A percentile compares a stretch with the other conserved stretches of the same genome.
Conservation (phyloP, 495 filamentous ascomycete species). For the Penicillium cosmopolitanum region DNA sequence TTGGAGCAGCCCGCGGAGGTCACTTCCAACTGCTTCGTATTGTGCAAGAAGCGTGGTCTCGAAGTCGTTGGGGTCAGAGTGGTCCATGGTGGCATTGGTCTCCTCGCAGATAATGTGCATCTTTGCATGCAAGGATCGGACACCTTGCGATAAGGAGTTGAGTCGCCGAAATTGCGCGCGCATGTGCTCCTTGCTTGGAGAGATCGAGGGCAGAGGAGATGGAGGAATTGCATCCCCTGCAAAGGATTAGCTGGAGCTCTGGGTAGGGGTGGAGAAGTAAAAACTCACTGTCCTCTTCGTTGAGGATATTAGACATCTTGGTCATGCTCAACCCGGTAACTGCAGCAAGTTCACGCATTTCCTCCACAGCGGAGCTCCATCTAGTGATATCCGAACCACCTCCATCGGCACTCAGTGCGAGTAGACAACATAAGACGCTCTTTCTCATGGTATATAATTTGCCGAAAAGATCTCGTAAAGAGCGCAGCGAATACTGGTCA, state of each 20-base stretch:
- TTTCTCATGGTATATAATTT: slow-evolving; percentile 80
- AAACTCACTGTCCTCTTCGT: slow-evolving; percentile 79
- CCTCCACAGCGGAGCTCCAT: slow-evolving; percentile 79
- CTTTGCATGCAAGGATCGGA: slow-evolving; percentile 91
- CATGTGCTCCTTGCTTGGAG: slow-evolving; percentile 76
- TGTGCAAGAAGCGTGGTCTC: slow-evolving; percentile 78
- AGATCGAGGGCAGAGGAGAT: slow-evolving; percentile 69
- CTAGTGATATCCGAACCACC: slow-evolving; percentile 75
- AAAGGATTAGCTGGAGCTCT: slow-evolving; percentile 28
- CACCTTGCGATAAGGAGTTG: slow-evolving; percentile 84
- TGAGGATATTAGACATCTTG: slow-evolving; percentile 70
- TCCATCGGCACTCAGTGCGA: slow-evolving; percentile 87
- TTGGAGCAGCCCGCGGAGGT: slow-evolving; percentile 79
- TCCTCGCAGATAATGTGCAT: slow-evolving; percentile 92
- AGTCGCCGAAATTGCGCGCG: slow-evolving; percentile 84
- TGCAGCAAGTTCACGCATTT: slow-evolving; percentile 65
- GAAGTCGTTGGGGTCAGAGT: slow-evolving; percentile 67
- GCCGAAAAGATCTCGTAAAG: slow-evolving; percentile 76
- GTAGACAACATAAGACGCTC: slow-evolving; percentile 79
- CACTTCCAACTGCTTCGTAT: slow-evolving; percentile 91
- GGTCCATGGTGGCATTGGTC: slow-evolving; percentile 74
- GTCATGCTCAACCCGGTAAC: slow-evolving; percentile 56
- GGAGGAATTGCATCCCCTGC: slow-evolving; percentile 56
- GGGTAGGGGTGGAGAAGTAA: slow-evolving; percentile 1
- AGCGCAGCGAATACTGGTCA: slow-evolving; percentile 76